Evolutionary conservation across 2,329 filamentous ascomycete species (phyloP).

Genomic region (Fusarium verrucosum): DNA sequence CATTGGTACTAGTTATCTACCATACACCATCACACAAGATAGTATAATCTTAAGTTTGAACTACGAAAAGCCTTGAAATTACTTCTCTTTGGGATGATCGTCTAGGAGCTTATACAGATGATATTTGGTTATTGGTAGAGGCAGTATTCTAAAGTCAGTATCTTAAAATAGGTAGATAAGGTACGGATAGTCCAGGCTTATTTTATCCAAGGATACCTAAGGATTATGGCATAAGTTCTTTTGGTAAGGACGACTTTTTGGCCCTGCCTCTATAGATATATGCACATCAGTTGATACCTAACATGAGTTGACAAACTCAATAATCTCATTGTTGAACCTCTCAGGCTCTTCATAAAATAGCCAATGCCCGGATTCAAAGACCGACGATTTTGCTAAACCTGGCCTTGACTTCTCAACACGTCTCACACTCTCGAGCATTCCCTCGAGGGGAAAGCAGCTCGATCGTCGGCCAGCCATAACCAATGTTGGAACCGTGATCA

Average conservation of each 20-base stretch:
- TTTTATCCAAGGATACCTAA: no score
- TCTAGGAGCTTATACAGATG: background rate
- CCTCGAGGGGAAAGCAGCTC: constrained; percentile 42
- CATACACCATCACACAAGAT: no score
- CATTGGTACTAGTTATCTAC: no score
- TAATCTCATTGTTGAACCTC: constrained; percentile 40
- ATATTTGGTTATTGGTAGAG: background rate
- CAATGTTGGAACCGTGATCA: constrained; percentile 39
- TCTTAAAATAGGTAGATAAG: no score
- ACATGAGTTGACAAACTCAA: constrained; percentile 34
- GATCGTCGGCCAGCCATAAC: constrained; percentile 43
- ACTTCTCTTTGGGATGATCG: background rate
- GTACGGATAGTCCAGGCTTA: no score
- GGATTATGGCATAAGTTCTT: no score
- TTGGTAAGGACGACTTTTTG: no score
- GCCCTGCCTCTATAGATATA: no score
- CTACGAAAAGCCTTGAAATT: background rate
- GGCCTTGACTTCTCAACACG: constrained; percentile 33
- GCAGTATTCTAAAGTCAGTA: no score
- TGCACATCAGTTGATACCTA: constrained; percentile 5
- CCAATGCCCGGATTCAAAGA: constrained; percentile 44
- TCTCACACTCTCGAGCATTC: constrained; percentile 41
- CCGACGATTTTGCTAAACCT: constrained; percentile 34
- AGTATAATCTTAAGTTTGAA: no score
- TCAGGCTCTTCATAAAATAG: constrained; percentile 43